Percentiles rank a stretch among this genome's conserved stretches.
Evolutionary conservation across 2,329 filamentous ascomycete species (phyloP).

Genomic region (Metarhizium brunneum): DNA sequence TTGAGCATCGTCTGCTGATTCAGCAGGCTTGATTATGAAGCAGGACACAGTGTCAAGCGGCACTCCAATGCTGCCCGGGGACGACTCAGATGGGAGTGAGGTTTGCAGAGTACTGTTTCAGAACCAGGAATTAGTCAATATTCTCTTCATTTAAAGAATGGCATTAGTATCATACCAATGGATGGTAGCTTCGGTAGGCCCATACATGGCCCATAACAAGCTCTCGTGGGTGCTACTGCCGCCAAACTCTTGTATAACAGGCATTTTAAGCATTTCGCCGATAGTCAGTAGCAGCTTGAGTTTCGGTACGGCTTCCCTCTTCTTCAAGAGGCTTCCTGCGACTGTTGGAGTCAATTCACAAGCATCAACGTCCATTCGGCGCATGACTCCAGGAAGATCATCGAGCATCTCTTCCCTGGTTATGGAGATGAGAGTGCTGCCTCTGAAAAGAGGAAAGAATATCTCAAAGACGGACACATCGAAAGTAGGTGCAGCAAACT

Average conservation of each 20-base stretch:
- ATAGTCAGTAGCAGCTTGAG: conserved; percentile 73
- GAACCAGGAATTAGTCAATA: conserved; percentile 4
- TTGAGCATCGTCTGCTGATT: conserved; percentile 9
- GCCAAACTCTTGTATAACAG: conserved; percentile 73
- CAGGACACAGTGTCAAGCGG: conserved; percentile 76
- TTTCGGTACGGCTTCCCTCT: conserved; percentile 55
- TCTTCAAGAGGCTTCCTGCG: conserved; percentile 64
- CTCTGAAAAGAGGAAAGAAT: conserved; percentile 75
- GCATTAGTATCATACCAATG: conserved; percentile 50
- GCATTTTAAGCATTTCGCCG: conserved; percentile 80
- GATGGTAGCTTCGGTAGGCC: conserved; percentile 84
- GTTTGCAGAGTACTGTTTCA: conserved; percentile 56
- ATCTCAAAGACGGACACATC: conserved; percentile 94
- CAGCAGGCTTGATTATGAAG: conserved; percentile 51
- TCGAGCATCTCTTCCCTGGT: conserved; percentile 61
- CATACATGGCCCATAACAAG: conserved; percentile 88
- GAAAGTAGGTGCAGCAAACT: conserved; percentile 88
- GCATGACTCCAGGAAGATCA: conserved; percentile 62
- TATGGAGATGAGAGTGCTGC: conserved; percentile 63
- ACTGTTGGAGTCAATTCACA: conserved; percentile 87
- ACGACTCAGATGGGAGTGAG: conserved; percentile 44
- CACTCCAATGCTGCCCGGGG: conserved; percentile 62
- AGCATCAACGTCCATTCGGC: conserved; percentile 61
- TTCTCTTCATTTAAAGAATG: not conserved
- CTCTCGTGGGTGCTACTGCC: conserved; percentile 40